Conservation (phyloP, 805 yeast species). For the Ogataea trehalophila region DNA sequence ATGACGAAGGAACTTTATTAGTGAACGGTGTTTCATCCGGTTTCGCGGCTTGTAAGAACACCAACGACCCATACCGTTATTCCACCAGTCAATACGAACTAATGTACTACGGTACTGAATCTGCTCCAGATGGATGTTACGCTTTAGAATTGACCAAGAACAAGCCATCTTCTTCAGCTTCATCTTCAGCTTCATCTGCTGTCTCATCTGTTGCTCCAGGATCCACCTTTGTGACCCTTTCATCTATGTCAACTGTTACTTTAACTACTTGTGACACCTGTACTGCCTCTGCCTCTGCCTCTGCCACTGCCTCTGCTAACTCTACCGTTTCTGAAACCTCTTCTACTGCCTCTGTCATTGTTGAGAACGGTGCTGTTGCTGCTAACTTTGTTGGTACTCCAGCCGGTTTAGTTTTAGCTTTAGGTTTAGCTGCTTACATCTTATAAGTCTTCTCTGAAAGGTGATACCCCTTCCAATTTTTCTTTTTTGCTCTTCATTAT, state of each 20-base stretch:
- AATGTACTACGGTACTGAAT: conserved; percentile 20
- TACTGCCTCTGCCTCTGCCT: no score
- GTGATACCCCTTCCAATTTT: no score
- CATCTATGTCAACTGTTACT: no score
- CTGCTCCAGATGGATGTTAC: conserved; percentile 12
- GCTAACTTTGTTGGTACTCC: conserved; percentile 6
- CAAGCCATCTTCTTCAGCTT: no score
- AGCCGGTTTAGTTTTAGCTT: conserved; percentile 10
- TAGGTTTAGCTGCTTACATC: conserved; percentile 10
- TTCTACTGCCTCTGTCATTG: no score
- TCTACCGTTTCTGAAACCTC: no score
- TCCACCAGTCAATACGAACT: conserved; percentile 26
- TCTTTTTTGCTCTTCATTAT: no score
- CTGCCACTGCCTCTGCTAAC: no score
- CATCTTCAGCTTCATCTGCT: no score
- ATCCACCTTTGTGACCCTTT: no score
- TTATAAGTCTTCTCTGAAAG: background rate
- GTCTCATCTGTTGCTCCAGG: no score
- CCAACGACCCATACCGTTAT: conserved; percentile 37
- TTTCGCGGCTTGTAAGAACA: conserved; percentile 37
- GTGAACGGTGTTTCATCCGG: conserved; percentile 27
- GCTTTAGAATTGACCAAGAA: conserved; percentile 6
- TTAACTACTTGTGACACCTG: background rate
- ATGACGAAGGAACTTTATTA: conserved; percentile 18
- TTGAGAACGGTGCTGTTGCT: conserved; percentile 4